Evolutionary conservation across 2,329 filamentous ascomycete species (phyloP).

Genomic region (Diaporthe citri): DNA sequence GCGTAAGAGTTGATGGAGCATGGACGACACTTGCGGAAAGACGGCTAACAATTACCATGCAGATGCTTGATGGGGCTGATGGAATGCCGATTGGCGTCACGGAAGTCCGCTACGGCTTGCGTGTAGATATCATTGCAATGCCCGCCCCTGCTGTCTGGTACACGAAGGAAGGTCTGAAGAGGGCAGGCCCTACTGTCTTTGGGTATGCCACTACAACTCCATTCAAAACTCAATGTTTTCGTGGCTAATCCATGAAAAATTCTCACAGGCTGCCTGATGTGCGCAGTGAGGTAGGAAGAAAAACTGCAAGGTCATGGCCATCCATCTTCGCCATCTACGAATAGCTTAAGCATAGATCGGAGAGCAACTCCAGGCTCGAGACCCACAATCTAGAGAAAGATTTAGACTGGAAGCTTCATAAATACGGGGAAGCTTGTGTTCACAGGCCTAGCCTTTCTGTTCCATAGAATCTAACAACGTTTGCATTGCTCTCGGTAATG

Average conservation of each 20-base stretch:
- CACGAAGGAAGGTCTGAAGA: neutral
- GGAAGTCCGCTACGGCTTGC: constrained; percentile 1
- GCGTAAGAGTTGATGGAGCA: neutral
- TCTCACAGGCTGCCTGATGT: neutral
- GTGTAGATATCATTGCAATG: constrained; percentile 16
- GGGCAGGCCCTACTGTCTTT: constrained; percentile 11
- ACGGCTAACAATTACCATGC: neutral
- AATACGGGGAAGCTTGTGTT: too few species aligned
- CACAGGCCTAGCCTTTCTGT: too few species aligned
- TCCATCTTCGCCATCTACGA: neutral
- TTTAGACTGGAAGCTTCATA: too few species aligned
- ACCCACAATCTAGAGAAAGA: too few species aligned
- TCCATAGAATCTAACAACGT: too few species aligned
- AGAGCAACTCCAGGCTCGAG: too few species aligned
- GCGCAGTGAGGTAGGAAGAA: neutral
- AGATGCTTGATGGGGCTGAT: constrained; percentile 24
- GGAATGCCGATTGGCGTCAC: constrained; percentile 25
- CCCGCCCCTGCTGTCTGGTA: constrained; percentile 1
- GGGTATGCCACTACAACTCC: neutral
- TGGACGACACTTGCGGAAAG: accelerated
- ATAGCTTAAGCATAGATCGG: too few species aligned
- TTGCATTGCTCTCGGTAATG: too few species aligned
- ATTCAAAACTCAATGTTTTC: too few species aligned
- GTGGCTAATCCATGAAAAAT: neutral
- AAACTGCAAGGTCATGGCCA: neutral